Evolutionary conservation across 1,139 yeast genomes (phyloP).

Genomic region (Taphrina sp.): DNA sequence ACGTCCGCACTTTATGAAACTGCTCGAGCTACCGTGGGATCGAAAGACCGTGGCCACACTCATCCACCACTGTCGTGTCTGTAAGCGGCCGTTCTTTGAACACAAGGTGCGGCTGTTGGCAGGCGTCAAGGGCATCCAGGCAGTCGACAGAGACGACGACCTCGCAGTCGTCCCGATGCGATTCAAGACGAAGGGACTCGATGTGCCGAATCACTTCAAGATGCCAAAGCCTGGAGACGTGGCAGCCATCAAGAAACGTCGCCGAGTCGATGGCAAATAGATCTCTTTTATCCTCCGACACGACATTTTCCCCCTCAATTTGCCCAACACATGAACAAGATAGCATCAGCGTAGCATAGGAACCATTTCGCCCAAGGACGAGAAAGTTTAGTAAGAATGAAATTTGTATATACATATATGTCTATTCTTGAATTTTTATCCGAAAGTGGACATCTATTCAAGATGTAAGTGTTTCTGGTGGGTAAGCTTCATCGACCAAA

Average conservation of each 20-base stretch:
- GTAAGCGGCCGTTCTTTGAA: slow-evolving; percentile 3
- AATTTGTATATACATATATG: no score
- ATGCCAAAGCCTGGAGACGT: slow-evolving; percentile 8
- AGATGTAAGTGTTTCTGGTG: no score
- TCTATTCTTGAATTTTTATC: no score
- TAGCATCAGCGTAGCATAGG: no score
- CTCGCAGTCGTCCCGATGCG: slow-evolving; percentile 6
- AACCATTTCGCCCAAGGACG: no score
- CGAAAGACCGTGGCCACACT: slow-evolving; percentile 21
- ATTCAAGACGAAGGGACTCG: slow-evolving; percentile 28
- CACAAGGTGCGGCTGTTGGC: slow-evolving; percentile 14
- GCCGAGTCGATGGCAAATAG: no score
- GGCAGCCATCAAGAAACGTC: background rate
- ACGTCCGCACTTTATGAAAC: background rate
- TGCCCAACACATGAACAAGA: no score
- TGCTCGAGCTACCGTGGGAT: slow-evolving; percentile 8
- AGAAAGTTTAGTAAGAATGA: no score
- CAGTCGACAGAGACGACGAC: background rate
- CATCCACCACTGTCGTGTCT: slow-evolving; percentile 7
- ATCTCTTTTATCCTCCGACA: no score
- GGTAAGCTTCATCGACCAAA: slow-evolving; percentile 19
- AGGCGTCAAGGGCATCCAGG: slow-evolving; percentile 3
- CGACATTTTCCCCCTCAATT: no score
- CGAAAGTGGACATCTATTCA: no score
- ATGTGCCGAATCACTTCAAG: slow-evolving; percentile 27